Percentiles rank a stretch among this genome's conserved stretches.
Evolutionary conservation across 768 basidiomycete genomes (phyloP).

Genomic region (Lactifluus subvellereus): DNA sequence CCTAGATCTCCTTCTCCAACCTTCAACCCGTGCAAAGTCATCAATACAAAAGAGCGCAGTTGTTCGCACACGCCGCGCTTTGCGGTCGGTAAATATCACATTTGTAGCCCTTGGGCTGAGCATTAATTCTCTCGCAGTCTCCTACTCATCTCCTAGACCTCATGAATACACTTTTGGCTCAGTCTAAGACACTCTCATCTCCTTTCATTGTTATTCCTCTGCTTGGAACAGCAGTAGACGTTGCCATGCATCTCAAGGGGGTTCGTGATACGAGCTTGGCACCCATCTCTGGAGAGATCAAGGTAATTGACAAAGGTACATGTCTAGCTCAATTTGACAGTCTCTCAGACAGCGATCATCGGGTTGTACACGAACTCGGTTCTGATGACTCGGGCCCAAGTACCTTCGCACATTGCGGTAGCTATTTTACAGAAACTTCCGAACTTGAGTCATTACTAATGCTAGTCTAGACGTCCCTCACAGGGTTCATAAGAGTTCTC

Average conservation of each 20-base stretch:
- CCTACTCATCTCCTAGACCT: conserved; percentile 43
- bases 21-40: conserved; percentile 46
- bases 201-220: conserved; percentile 44
- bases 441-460: conserved; percentile 11
- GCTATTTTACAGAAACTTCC: conserved; percentile 22
- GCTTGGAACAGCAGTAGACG: conserved; percentile 64
- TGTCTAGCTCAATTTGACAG: neutral
- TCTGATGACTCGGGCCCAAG: conserved; percentile 58
- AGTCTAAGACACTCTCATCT: conserved; percentile 44
- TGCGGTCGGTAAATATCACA: conserved; percentile 50
- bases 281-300: conserved; percentile 41
- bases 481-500: conserved; percentile 57
- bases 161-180: conserved; percentile 48
- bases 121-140: conserved; percentile 25
- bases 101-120: neutral
- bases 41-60: conserved; percentile 57
- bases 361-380: conserved; percentile 54
- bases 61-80: conserved; percentile 55
- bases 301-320: conserved; percentile 33
- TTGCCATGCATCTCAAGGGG: conserved; percentile 60
- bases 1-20: conserved; percentile 52
- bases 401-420: conserved; percentile 58
- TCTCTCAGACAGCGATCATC: conserved; percentile 49
- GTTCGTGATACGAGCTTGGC: conserved; percentile 40
- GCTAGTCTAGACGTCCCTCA: conserved; percentile 40